Conservation (phyloP, 1,284 basidiomycete genomes). For the Ganoderma leucocontextum region DNA sequence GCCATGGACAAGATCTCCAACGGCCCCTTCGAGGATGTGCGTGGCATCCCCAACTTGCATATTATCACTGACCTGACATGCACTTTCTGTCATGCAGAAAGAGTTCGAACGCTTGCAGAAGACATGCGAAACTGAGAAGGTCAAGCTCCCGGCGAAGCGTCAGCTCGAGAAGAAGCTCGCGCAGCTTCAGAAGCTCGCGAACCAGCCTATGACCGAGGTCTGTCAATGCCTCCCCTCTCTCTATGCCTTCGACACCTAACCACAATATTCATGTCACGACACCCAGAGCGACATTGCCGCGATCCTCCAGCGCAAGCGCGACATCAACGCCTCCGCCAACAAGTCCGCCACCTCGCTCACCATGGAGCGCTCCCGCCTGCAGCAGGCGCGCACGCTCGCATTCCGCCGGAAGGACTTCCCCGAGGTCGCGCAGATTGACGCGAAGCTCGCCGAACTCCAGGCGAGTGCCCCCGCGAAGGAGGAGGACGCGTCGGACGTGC, state of each 20-base stretch:
- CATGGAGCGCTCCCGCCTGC: slow-evolving; percentile 69
- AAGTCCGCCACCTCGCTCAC: slow-evolving; percentile 49
- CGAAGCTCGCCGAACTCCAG: slow-evolving; percentile 64
- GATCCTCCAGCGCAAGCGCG: slow-evolving; percentile 75
- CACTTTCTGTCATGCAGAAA: slow-evolving; percentile 52
- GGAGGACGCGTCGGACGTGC: slow-evolving; percentile 56
- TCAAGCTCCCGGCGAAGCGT: slow-evolving; percentile 72
- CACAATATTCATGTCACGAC: neutral
- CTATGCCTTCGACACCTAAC: neutral
- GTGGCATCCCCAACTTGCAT: slow-evolving; percentile 34
- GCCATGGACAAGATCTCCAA: slow-evolving; percentile 88
- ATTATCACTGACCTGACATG: slow-evolving; percentile 7
- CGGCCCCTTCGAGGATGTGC: slow-evolving; percentile 62
- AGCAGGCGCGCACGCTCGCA: slow-evolving; percentile 75
- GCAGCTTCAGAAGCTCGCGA: slow-evolving; percentile 65
- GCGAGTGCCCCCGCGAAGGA: slow-evolving; percentile 41
- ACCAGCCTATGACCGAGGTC: slow-evolving; percentile 81
- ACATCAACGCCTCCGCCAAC: slow-evolving; percentile 56
- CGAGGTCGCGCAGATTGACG: slow-evolving; percentile 69
- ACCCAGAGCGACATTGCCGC: slow-evolving; percentile 71
- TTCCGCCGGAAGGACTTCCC: slow-evolving; percentile 69
- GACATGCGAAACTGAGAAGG: slow-evolving; percentile 59
- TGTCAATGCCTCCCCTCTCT: slow-evolving; percentile 20
- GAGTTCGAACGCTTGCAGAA: slow-evolving; percentile 75
- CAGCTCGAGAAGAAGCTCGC: slow-evolving; percentile 70